Conservation (phyloP, 2,329 filamentous ascomycete genomes). For the Paecilomyces variotii region DNA sequence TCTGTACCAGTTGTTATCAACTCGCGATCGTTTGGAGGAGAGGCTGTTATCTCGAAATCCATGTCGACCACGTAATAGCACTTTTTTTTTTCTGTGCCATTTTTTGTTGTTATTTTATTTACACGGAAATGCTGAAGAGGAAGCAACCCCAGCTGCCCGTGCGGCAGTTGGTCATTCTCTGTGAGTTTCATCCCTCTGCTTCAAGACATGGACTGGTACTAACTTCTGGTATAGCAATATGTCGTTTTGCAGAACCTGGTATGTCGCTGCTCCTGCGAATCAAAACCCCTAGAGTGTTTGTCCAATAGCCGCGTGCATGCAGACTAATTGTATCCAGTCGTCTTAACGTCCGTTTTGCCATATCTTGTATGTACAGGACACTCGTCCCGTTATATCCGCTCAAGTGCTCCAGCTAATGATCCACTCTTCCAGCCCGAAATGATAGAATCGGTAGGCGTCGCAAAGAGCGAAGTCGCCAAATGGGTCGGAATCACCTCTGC, state of each 20-base stretch:
- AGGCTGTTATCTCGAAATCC: background rate
- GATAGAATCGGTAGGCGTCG: conserved; percentile 69
- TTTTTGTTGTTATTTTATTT: background rate
- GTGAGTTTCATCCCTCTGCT: conserved; percentile 38
- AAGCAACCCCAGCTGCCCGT: conserved; percentile 58
- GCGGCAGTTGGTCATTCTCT: conserved; percentile 69
- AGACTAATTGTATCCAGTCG: conserved; percentile 18
- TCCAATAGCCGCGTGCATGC: background rate
- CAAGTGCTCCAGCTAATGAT: conserved; percentile 6
- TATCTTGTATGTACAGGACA: conserved; percentile 34
- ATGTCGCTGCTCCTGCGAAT: conserved; percentile 32
- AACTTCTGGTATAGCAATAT: conserved; percentile 50
- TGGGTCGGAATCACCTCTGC: conserved; percentile 72
- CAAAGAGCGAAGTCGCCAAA: conserved; percentile 60
- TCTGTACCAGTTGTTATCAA: background rate
- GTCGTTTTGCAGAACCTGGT: conserved; percentile 66
- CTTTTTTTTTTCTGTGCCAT: background rate
- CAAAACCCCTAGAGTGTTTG: conserved; percentile 4
- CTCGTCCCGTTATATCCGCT: background rate
- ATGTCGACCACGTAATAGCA: background rate
- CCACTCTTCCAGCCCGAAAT: conserved; percentile 58
- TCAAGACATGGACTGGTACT: conserved; percentile 15
- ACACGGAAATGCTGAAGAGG: conserved; percentile 10
- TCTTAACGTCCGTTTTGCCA: conserved; percentile 64
- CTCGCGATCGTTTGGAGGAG: background rate